Evolutionary conservation across 148 eudicot species (phyloP).

Genomic region (Silene conica): DNA sequence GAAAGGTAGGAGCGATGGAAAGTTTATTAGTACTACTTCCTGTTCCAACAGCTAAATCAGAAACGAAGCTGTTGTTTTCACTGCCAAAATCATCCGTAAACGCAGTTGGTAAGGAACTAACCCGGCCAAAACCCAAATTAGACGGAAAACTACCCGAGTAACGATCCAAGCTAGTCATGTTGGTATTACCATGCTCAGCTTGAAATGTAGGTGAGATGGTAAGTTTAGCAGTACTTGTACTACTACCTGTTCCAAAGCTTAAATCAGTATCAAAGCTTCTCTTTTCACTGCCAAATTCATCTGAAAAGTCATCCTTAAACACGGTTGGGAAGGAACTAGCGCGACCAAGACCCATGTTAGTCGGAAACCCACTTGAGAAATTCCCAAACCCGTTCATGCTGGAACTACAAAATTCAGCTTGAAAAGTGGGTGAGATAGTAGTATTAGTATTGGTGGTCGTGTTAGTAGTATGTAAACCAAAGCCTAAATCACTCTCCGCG

Average conservation of each 20-base stretch:
- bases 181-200: slow-evolving; percentile 9
- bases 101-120: slow-evolving; percentile 1
- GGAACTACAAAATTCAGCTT: neutral
- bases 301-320: slow-evolving; percentile 10
- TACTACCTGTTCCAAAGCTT: neutral
- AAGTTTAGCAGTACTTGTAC: neutral
- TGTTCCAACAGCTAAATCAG: neutral
- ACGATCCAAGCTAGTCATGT: neutral
- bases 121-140: neutral
- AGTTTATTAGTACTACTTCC: neutral
- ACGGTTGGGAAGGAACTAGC: neutral
- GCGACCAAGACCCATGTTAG: slow-evolving; percentile 4
- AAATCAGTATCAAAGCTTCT: slow-evolving; percentile 1
- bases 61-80: neutral
- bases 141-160: slow-evolving; percentile 8
- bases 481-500: neutral
- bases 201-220: slow-evolving; percentile 5
- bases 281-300: neutral
- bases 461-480: neutral
- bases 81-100: slow-evolving; percentile 17
- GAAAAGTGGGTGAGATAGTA: neutral
- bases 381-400: neutral
- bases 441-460: neutral
- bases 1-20: neutral
- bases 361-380: neutral